Evolutionary conservation across 306 rosid species (phyloP).

Genomic region (Cotoneaster glaucophyllus): DNA sequence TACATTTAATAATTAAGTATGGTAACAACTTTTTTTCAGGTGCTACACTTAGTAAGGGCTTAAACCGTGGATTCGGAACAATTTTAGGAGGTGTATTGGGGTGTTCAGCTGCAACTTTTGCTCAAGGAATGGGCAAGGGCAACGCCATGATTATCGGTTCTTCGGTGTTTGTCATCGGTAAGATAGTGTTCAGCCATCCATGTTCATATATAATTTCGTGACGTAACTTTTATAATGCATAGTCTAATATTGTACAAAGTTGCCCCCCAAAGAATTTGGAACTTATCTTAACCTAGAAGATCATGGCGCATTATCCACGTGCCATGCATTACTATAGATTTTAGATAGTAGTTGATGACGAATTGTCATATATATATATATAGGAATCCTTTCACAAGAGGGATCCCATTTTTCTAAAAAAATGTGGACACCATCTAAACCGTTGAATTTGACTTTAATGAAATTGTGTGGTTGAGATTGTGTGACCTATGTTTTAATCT

Average conservation of each 20-base stretch:
- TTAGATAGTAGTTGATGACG: background rate
- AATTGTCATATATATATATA: background rate
- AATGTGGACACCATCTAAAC: too few species aligned
- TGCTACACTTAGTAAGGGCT: conserved; percentile 81
- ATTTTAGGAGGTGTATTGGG: conserved; percentile 74
- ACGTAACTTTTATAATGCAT: too few species aligned
- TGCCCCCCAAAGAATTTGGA: conserved; percentile 1
- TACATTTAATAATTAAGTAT: background rate
- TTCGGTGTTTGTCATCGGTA: conserved; percentile 58
- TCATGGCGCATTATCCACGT: background rate
- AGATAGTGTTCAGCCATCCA: background rate
- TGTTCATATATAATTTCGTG: background rate
- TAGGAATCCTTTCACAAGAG: too few species aligned
- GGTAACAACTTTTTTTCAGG: conserved; percentile 28
- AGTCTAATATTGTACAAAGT: background rate
- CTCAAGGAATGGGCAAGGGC: conserved; percentile 53
- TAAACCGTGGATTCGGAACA: conserved; percentile 83
- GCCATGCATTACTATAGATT: background rate
- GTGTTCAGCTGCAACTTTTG: conserved; percentile 51
- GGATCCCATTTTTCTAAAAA: too few species aligned
- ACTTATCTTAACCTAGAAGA: background rate
- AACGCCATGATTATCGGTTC: conserved; percentile 40
- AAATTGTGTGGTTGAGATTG: too few species aligned
- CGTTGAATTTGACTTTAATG: too few species aligned
- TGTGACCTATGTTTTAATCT: too few species aligned